Percentiles rank a stretch among this genome's conserved stretches.
phyloP scores from a whole-genome alignment of 306 rosid genomes.

The Crataegus laevigata region DNA sequence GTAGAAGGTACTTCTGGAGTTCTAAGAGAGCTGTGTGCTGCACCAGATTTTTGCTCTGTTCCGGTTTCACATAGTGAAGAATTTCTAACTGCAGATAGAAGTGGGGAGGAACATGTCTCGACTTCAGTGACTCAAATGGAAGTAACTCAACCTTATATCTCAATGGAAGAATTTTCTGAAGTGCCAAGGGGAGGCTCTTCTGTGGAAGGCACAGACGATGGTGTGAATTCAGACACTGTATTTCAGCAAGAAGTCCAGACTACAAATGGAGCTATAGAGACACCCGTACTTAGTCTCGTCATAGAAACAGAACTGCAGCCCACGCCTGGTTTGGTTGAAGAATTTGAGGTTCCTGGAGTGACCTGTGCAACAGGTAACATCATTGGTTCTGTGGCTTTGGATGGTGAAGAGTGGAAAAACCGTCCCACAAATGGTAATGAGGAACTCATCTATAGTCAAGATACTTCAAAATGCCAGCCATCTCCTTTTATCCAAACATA shows the following conservation, averaged over 20 bases:
- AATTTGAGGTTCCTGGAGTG: constrained; percentile 28
- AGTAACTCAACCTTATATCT: constrained; percentile 20
- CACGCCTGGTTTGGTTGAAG: constrained; percentile 8
- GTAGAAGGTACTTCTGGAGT: constrained; percentile 14
- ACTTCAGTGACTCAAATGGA: constrained; percentile 15
- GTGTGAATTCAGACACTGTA: constrained; percentile 16
- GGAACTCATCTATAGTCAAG: constrained; percentile 25
- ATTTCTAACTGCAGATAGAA: constrained; percentile 4
- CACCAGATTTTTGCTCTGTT: constrained; percentile 1
- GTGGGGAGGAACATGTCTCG: constrained; percentile 1
- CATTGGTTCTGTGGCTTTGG: constrained; percentile 19
- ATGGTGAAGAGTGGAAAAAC: constrained; percentile 19
- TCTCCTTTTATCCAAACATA: constrained; percentile 26
- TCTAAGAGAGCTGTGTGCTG: constrained; percentile 18
- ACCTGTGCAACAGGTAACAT: constrained; percentile 22
- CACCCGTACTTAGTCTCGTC: constrained; percentile 18
- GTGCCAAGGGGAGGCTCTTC: constrained; percentile 23
- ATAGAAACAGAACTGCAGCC: constrained; percentile 22
- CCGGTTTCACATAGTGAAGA: background rate
- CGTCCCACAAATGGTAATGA: constrained; percentile 10
- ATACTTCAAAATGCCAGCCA: constrained; percentile 14
- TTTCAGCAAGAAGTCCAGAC: constrained; percentile 24
- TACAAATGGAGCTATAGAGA: constrained; percentile 19
- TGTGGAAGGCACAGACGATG: constrained; percentile 17
- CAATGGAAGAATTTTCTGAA: constrained; percentile 29